phyloP scores from a whole-genome alignment of 768 basidiomycete species.

The Collybiopsis luxurians region DNA sequence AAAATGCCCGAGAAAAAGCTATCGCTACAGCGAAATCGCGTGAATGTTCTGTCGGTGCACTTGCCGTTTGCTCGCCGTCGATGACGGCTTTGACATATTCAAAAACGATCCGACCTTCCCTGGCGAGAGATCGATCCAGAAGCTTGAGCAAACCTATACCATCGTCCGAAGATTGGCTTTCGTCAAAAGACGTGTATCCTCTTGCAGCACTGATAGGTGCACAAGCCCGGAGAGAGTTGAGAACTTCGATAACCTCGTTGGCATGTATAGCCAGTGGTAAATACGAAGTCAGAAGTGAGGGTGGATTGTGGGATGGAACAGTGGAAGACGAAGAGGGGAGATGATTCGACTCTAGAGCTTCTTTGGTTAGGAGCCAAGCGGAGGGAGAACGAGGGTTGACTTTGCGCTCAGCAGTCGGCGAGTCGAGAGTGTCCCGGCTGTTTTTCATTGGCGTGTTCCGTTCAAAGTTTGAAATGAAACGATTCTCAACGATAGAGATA shows the following conservation, averaged over 20 bases:
- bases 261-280: conserved; percentile 71
- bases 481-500: conserved; percentile 37
- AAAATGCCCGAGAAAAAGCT: conserved; percentile 57
- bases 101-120: conserved; percentile 43
- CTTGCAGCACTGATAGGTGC: conserved; percentile 57
- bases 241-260: conserved; percentile 67
- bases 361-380: conserved; percentile 20
- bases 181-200: background rate
- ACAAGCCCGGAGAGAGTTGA: conserved; percentile 82
- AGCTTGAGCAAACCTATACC: conserved; percentile 34
- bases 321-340: conserved; percentile 24
- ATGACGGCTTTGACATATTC: conserved; percentile 34
- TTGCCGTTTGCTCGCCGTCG: conserved; percentile 4
- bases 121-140: conserved; percentile 52
- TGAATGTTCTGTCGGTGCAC: conserved; percentile 14
- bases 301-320: conserved; percentile 58
- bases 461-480: conserved; percentile 30
- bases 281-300: conserved; percentile 67
- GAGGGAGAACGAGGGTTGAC: conserved; percentile 33
- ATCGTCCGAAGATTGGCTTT: background rate
- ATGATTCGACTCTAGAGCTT: conserved; percentile 6
- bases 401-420: conserved; percentile 10
- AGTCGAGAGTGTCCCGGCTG: conserved; percentile 27
- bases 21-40: conserved; percentile 31
- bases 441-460: conserved; percentile 11